phyloP scores from a whole-genome alignment of 2,329 filamentous ascomycete species.

The Aspergillus sp. region DNA sequence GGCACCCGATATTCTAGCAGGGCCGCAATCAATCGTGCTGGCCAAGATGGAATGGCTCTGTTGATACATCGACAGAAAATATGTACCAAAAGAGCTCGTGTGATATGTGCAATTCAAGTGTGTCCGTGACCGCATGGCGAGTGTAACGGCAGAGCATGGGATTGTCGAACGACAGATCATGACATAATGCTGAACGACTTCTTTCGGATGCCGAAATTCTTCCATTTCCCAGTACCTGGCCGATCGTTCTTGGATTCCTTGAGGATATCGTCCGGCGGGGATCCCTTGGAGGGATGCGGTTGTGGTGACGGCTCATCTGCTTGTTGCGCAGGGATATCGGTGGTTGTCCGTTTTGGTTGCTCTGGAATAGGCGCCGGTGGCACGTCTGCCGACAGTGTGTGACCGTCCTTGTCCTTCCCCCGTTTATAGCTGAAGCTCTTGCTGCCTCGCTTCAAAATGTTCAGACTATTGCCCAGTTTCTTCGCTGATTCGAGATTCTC shows the following conservation, averaged over 20 bases:
- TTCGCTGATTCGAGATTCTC: constrained; percentile 35
- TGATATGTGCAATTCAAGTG: not conserved
- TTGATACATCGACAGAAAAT: not conserved
- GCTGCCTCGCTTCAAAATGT: constrained; percentile 59
- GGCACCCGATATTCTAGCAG: constrained; percentile 7
- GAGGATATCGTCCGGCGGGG: constrained; percentile 12
- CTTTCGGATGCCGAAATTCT: constrained; percentile 36
- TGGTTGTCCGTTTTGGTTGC: constrained; percentile 5
- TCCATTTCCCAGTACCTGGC: constrained; percentile 22
- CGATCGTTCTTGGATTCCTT: constrained; percentile 13
- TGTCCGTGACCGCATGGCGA: not conserved
- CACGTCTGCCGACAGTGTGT: constrained; percentile 18
- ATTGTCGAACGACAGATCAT: constrained; percentile 4
- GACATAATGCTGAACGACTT: constrained; percentile 33
- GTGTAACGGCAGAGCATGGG: not conserved
- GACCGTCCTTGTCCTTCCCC: constrained; percentile 29
- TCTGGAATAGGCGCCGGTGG: constrained; percentile 13
- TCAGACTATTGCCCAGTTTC: constrained; percentile 41
- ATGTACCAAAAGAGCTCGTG: not conserved
- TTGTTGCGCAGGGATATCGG: constrained; percentile 7
- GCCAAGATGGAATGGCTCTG: not conserved
- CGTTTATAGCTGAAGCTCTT: constrained; percentile 73
- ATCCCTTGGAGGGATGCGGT: constrained; percentile 7
- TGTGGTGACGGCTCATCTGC: constrained; percentile 5
- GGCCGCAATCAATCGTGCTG: constrained; percentile 9